Percentiles rank a stretch among this genome's conserved stretches.
phyloP scores from a whole-genome alignment of 257 asterid species.

The Henckelia pumila region DNA sequence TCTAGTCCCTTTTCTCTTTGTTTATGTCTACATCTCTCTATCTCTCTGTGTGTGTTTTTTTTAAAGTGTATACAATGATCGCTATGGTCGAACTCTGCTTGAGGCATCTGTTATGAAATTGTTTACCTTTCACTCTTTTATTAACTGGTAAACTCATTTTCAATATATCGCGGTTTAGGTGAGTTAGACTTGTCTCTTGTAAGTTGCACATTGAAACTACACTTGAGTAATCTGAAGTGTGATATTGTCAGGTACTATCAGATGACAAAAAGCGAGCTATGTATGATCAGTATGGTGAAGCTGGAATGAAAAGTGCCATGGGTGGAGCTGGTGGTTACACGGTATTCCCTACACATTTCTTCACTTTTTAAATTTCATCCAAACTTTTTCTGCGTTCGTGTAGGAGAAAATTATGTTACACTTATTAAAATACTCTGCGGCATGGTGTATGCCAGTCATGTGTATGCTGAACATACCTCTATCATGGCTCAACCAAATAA shows the following conservation, averaged over 20 bases:
- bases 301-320: constrained; percentile 79
- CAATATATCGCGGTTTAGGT: constrained; percentile 14
- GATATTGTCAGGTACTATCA: constrained; percentile 89
- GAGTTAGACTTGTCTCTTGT: constrained; percentile 20
- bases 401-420: constrained; percentile 19
- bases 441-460: constrained; percentile 3
- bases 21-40: constrained; percentile 10
- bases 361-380: constrained; percentile 1
- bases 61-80: constrained; percentile 2
- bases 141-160: constrained; percentile 11
- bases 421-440: constrained; percentile 5
- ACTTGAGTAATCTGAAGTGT: constrained; percentile 39
- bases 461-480: constrained; percentile 9
- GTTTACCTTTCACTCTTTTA: constrained; percentile 1
- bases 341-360: constrained; percentile 43
- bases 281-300: constrained; percentile 97
- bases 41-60: no score
- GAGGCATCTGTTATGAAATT: not conserved
- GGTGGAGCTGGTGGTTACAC: constrained; percentile 92
- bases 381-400: constrained; percentile 14
- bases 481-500: constrained; percentile 13
- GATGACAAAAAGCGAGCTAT: constrained; percentile 95
- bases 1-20: constrained; percentile 11
- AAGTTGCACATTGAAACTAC: constrained; percentile 10
- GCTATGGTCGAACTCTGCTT: constrained; percentile 18